Evolutionary conservation across 2,329 filamentous ascomycete species (phyloP).

Genomic region (Aureobasidium sp.): DNA sequence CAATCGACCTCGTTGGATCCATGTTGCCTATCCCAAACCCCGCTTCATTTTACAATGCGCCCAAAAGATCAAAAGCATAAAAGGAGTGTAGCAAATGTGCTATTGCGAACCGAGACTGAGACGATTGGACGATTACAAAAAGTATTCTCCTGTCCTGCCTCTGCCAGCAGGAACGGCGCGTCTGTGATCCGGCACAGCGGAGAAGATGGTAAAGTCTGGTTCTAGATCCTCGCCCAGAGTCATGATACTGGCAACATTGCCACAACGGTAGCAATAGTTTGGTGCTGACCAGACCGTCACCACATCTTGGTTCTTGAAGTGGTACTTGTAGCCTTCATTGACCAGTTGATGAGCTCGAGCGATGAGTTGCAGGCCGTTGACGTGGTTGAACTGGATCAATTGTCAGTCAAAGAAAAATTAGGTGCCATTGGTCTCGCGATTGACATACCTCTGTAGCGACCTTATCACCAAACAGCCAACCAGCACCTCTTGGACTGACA

Average conservation of each 20-base stretch:
- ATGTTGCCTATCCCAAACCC: background rate
- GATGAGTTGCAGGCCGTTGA: constrained; percentile 65
- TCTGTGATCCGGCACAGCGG: constrained; percentile 78
- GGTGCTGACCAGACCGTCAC: constrained; percentile 84
- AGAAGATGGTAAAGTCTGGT: constrained; percentile 89
- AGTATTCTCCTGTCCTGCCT: constrained; percentile 45
- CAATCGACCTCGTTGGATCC: background rate
- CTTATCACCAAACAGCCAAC: constrained; percentile 64
- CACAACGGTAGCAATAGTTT: constrained; percentile 94
- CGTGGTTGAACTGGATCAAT: constrained; percentile 57
- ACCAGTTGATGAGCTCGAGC: constrained; percentile 68
- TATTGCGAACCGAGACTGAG: background rate
- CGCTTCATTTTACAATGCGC: background rate
- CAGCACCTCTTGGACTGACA: constrained; percentile 58
- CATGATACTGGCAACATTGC: constrained; percentile 85
- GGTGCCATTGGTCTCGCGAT: background rate
- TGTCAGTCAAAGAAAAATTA: constrained; percentile 9
- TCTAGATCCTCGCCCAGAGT: constrained; percentile 77
- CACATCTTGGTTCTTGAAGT: constrained; percentile 90
- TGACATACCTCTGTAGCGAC: constrained; percentile 56
- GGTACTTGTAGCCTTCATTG: constrained; percentile 80
- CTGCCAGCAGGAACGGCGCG: constrained; percentile 66
- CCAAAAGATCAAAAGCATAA: background rate
- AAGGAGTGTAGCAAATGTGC: background rate
- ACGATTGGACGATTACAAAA: constrained; percentile 33